phyloP scores from a whole-genome alignment of 2,329 filamentous ascomycete species.

The Paraphaeosphaeria minitans region DNA sequence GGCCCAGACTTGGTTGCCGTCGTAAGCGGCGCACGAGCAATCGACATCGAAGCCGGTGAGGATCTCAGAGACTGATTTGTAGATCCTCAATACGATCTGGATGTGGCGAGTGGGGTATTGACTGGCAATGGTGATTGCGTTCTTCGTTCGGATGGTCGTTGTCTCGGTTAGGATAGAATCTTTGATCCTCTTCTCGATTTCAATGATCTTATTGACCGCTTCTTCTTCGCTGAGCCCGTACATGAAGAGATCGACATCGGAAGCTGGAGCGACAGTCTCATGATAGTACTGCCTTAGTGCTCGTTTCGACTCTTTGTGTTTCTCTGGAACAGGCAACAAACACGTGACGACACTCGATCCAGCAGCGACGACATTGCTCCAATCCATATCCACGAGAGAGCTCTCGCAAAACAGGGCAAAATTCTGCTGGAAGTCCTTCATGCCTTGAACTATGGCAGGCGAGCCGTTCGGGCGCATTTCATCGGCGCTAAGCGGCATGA shows the following conservation, averaged over 20 bases:
- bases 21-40: conserved; percentile 79
- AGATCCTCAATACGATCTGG: conserved; percentile 84
- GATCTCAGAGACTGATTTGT: conserved; percentile 83
- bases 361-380: conserved; percentile 80
- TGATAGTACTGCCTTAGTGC: conserved; percentile 70
- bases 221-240: conserved; percentile 79
- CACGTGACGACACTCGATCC: conserved; percentile 82
- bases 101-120: conserved; percentile 84
- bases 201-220: conserved; percentile 80
- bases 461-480: conserved; percentile 67
- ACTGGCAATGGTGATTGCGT: conserved; percentile 83
- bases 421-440: conserved; percentile 77
- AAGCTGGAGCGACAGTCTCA: conserved; percentile 78
- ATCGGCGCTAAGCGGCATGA: conserved; percentile 69
- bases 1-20: conserved; percentile 79
- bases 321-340: conserved; percentile 68
- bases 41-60: conserved; percentile 89
- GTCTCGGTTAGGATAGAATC: conserved; percentile 83
- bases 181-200: conserved; percentile 76
- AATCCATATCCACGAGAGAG: conserved; percentile 75
- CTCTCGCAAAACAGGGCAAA: conserved; percentile 84
- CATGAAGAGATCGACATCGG: conserved; percentile 85
- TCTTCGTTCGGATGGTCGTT: conserved; percentile 82
- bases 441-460: conserved; percentile 68
- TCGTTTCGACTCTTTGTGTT: conserved; percentile 48